Conservation (phyloP, 1,284 basidiomycete genomes). For the Cutaneotrichosporon mucoides region DNA sequence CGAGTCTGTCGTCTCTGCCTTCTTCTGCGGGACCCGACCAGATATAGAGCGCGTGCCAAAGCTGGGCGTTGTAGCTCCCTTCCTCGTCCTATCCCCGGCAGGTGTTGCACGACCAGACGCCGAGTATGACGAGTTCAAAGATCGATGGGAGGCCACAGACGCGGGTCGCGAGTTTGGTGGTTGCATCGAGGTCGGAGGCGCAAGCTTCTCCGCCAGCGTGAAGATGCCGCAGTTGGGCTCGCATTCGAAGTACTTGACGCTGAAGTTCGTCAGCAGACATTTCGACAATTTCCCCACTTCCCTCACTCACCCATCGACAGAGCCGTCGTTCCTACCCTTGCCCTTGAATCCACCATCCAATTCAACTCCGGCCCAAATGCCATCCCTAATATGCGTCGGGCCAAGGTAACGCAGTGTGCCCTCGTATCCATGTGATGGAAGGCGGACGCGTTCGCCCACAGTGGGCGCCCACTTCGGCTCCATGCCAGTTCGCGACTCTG, state of each 20-base stretch:
- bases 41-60: conserved; percentile 13
- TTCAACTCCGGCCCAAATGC: conserved; percentile 87
- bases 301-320: conserved; percentile 71
- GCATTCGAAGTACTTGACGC: conserved; percentile 82
- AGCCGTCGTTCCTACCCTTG: conserved; percentile 95
- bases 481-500: conserved; percentile 36
- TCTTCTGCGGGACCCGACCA: background rate
- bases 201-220: conserved; percentile 74
- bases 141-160: conserved; percentile 68
- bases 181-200: conserved; percentile 57
- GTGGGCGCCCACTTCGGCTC: conserved; percentile 32
- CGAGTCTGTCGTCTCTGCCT: background rate
- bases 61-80: conserved; percentile 8
- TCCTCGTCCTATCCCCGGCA: conserved; percentile 2
- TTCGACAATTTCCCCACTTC: background rate
- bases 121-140: conserved; percentile 33
- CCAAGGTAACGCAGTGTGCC: conserved; percentile 74
- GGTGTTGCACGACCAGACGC: conserved; percentile 17
- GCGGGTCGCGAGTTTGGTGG: conserved; percentile 60
- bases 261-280: conserved; percentile 39
- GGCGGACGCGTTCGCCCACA: conserved; percentile 73
- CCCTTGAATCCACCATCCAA: conserved; percentile 77
- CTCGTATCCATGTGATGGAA: conserved; percentile 74
- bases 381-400: conserved; percentile 76
- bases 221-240: conserved; percentile 86